A percentile compares a stretch with the other conserved stretches of the same genome.
These are phyloP conservation scores for Boletus mariae DNA, from an alignment of 1,284 basidiomycete genomes.

Conservation along the genomic window DNA sequence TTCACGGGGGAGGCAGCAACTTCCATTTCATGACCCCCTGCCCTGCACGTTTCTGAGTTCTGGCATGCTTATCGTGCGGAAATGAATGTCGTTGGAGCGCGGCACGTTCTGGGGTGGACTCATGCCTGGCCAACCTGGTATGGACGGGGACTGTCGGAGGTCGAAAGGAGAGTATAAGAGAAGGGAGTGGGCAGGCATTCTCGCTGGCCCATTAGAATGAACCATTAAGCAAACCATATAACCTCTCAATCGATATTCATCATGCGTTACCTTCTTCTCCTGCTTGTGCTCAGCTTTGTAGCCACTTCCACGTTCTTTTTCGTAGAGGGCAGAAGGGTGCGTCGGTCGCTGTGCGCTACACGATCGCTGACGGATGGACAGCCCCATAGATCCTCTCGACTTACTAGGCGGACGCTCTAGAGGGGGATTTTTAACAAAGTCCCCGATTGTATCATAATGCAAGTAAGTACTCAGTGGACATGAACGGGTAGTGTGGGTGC, in stretches of 20 bases:
- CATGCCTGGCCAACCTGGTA: constrained; percentile 15
- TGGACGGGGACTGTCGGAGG: constrained; percentile 16
- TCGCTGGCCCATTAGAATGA: constrained; percentile 31
- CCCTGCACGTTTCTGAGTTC: constrained; percentile 2
- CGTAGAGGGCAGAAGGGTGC: constrained; percentile 28
- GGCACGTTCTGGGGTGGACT: constrained; percentile 29
- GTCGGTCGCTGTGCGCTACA: constrained; percentile 4
- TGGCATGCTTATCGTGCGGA: constrained; percentile 14
- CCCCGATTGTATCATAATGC: constrained; percentile 30
- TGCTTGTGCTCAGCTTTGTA: constrained; percentile 31
- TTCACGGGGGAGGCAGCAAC: constrained; percentile 1
- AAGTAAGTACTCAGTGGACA: constrained; percentile 11
- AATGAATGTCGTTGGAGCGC: constrained; percentile 15
- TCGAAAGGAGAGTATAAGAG: constrained; percentile 28
- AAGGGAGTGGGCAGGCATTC: constrained; percentile 1
- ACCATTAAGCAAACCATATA: constrained; percentile 20
- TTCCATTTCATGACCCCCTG: constrained; percentile 18
- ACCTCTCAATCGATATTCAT: background rate
- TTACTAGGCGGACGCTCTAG: constrained; percentile 9
- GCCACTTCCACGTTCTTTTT: constrained; percentile 31
- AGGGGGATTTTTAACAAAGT: constrained; percentile 31
- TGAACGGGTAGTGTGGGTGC: background rate
- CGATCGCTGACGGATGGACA: constrained; percentile 13
- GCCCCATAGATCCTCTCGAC: constrained; percentile 22
- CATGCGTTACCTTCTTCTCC: constrained; percentile 30